Base-by-base conservation (phyloP, 2,329 filamentous ascomycete genomes). In the Sporothrix pallida region DNA sequence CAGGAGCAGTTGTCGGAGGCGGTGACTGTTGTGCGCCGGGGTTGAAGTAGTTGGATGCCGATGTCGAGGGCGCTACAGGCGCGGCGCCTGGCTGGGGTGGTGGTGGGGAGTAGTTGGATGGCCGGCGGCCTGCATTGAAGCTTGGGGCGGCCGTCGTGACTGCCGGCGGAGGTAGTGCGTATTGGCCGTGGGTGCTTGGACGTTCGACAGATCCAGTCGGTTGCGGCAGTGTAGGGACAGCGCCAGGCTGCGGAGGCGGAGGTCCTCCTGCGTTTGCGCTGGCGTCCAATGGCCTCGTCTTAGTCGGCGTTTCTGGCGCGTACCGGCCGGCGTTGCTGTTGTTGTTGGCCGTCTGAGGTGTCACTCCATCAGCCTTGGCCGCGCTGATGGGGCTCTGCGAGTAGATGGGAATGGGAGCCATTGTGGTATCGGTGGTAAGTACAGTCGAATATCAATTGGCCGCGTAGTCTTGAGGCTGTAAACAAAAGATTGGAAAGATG, bases 341-440 rank as follows among this genome's bases (percentile, higher is more conserved):
- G 74, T 72, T 73, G 13, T 46, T 54, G 4, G 26, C 62, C 0
- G 86, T 88, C 76, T 86, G 80, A 42, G 86, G 84, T 23, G 86
- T 87, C 58, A 81, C 78, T 46, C 83, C 86, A 17, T 83, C 82
- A 68, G 87, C 83, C 81, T 89, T 90, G 74, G 85, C 82, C 52
- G 87, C 85, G 77, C 83, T 87, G 80, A 91, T 89, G 63, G 89
- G 89, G 79, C 87, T 89, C 72, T 86, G 80, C 50, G 84, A 86
- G 80, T 89, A 89, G 58, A 90, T 85, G 67, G 86, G 87, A 75
- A 91, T 86, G n/a, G 88, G 85, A 68, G 88, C 84, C 89, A 91
- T 91, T 17, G n/a, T 63, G 50, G 7, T 20, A 54, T 9, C 15
- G 20, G 1, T 6, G 8, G 46, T 1, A 0, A 31, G 17, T 46